Percentiles rank a stretch among this genome's conserved stretches.
These are phyloP conservation scores for Claviceps digitariae DNA, from an alignment of 2,329 filamentous ascomycete species.

Conservation along the genomic window DNA sequence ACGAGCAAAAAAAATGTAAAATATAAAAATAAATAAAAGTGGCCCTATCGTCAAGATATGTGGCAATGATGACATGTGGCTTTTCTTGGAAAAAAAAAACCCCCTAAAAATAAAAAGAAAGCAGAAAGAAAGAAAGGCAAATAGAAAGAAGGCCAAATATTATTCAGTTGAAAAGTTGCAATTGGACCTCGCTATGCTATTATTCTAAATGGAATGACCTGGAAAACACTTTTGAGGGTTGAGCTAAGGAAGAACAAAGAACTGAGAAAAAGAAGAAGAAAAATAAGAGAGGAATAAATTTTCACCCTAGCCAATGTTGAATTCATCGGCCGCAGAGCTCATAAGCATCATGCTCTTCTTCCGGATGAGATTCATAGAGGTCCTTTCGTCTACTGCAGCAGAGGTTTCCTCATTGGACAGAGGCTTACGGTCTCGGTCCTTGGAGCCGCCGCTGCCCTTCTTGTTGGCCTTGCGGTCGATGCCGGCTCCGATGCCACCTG, in stretches of 20 bases:
- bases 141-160: neutral
- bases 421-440: conserved; percentile 12
- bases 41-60: neutral
- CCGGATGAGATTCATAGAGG: conserved; percentile 33
- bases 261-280: too few relatives aligned
- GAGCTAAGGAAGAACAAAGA: neutral
- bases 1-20: too few relatives aligned
- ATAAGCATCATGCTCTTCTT: conserved; percentile 52
- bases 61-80: neutral
- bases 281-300: neutral
- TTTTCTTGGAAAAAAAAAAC: too few relatives aligned
- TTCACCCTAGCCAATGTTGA: conserved; percentile 46
- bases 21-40: too few relatives aligned
- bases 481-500: conserved; percentile 61
- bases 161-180: neutral
- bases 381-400: conserved; percentile 16
- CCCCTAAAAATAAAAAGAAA: too few relatives aligned
- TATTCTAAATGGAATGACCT: neutral
- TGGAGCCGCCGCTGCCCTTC: conserved; percentile 8
- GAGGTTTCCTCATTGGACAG: conserved; percentile 1
- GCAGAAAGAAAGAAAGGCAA: too few relatives aligned
- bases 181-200: neutral
- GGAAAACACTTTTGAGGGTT: neutral
- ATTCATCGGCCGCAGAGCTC: conserved; percentile 51
- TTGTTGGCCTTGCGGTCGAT: conserved; percentile 34